Base-by-base conservation (phyloP, 805 yeast genomes). In the Candida chauliodis region DNA sequence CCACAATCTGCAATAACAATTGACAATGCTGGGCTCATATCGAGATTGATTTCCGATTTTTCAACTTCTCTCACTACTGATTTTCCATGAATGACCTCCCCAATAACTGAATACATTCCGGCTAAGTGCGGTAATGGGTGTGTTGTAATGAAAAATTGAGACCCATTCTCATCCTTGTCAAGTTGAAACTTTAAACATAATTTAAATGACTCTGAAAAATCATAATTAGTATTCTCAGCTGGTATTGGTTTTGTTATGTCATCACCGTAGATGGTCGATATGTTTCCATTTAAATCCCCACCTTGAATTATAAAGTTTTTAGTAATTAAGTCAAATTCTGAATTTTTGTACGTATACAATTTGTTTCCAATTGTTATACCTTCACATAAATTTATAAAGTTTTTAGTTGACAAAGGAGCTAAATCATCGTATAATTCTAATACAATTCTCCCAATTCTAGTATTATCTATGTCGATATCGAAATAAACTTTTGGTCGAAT, bases 41-140 rank as follows among this genome's bases (percentile, higher is more conserved):
- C 66, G 1, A 72, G 68, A 5, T 59, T 48, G 2, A 71, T 67
- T 13, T 47, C 42, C 3, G 62, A 66, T 32, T 69, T 64, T 55
- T 84, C 95, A 15, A 83, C 61, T 19, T 78, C 79, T 49, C 90
- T 67, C 0, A 84, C 70, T 1, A 84, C 82, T 2, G 82, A 79
- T 54, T 81, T 83, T 13, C 87, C 95, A 48, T 67, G 69, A 6
- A 66, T 49, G 8, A 88, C 89, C 40, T 63, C 65, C 1, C 96
- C 96, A 59, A 89, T 83, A 2, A 86, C 79, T 0, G 90, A 69
- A 52, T 86, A 90, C 48, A 81, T 83, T 0, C 87, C 86, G 30
- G 73, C 76, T 41, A 89, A 61, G 58, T 88, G 96, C 1, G 87
- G 82, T 7, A 81, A 74, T 2, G 87, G 75, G 37, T 69, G 74